Percentiles rank a stretch among this genome's conserved stretches.
Conservation (phyloP, 495 filamentous ascomycete species). For the Trichoderma reesei region DNA sequence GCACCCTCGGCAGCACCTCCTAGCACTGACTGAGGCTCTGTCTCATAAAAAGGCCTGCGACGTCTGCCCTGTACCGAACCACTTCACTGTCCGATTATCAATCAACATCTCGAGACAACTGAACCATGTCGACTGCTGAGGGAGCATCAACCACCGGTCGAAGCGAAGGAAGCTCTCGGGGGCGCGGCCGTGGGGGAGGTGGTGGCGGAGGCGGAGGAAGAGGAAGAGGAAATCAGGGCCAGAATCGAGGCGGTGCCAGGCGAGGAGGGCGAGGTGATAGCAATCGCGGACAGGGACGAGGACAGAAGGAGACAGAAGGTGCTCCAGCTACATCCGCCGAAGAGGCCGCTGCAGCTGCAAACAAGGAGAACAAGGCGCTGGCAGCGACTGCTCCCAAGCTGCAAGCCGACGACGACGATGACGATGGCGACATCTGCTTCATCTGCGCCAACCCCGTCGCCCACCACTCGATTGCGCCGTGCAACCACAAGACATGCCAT, state of each 20-base stretch:
- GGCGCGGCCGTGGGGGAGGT: neutral
- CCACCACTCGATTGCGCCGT: constrained; percentile 79
- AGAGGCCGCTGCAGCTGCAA: neutral
- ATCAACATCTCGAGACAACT: constrained; percentile 8
- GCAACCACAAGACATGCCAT: constrained; percentile 92
- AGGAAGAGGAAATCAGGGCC: neutral
- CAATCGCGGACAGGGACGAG: constrained; percentile 23
- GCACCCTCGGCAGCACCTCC: too few species aligned
- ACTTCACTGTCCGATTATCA: neutral
- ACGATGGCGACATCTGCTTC: constrained; percentile 81
- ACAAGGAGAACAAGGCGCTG: neutral
- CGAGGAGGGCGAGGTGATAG: constrained; percentile 16
- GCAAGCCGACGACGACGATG: constrained; percentile 31
- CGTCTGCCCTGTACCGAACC: neutral
- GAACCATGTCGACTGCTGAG: neutral
- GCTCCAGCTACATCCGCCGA: neutral
- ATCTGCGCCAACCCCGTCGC: constrained; percentile 85
- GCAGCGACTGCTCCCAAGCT: constrained; percentile 6
- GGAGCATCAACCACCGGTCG: constrained; percentile 15
- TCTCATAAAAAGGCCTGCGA: neutral
- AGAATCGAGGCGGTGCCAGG: neutral
- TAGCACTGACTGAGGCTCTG: neutral
- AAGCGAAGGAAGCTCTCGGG: constrained; percentile 9
- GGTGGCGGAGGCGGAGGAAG: neutral
- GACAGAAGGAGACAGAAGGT: constrained; percentile 2